Percentiles rank a stretch among this genome's conserved stretches.
These are phyloP conservation scores for Erythrobasidium yunnanense DNA, from an alignment of 768 basidiomycete species.

Conservation along the genomic window DNA sequence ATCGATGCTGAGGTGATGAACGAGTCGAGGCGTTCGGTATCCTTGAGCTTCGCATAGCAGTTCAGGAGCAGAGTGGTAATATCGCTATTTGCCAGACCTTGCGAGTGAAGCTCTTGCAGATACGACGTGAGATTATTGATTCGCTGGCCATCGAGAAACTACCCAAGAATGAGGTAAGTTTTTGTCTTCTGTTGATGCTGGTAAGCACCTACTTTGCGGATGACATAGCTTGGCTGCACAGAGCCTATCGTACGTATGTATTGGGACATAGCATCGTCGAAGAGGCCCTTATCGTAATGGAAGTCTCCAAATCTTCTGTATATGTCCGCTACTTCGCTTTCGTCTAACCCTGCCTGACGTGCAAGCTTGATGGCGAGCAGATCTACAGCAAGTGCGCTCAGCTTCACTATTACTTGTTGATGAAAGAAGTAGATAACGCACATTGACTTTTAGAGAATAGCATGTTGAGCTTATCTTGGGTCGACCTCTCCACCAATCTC, in stretches of 20 bases:
- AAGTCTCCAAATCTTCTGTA: constrained; percentile 76
- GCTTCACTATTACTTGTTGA: constrained; percentile 33
- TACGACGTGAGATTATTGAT: constrained; percentile 92
- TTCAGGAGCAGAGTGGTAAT: constrained; percentile 94
- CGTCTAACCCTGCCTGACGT: constrained; percentile 62
- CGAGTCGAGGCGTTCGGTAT: constrained; percentile 70
- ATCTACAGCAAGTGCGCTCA: constrained; percentile 45
- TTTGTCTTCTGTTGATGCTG: neutral
- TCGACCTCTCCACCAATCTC: constrained; percentile 65
- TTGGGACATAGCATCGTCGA: constrained; percentile 84
- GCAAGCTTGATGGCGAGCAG: constrained; percentile 69
- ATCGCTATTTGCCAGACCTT: constrained; percentile 83
- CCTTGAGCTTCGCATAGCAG: constrained; percentile 93
- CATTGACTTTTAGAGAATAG: constrained; percentile 61
- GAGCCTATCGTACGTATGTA: constrained; percentile 81
- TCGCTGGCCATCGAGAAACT: constrained; percentile 94
- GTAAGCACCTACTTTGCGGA: constrained; percentile 62
- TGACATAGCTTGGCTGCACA: constrained; percentile 87
- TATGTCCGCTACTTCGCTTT: constrained; percentile 69
- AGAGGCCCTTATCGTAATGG: constrained; percentile 78
- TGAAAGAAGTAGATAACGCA: constrained; percentile 24
- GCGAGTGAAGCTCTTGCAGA: constrained; percentile 82
- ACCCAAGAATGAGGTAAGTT: constrained; percentile 13
- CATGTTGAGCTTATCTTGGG: constrained; percentile 71
- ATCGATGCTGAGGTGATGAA: constrained; percentile 63